Conservation (phyloP, 2,329 filamentous ascomycete genomes). For the Aspergillus pseudonomiae region DNA sequence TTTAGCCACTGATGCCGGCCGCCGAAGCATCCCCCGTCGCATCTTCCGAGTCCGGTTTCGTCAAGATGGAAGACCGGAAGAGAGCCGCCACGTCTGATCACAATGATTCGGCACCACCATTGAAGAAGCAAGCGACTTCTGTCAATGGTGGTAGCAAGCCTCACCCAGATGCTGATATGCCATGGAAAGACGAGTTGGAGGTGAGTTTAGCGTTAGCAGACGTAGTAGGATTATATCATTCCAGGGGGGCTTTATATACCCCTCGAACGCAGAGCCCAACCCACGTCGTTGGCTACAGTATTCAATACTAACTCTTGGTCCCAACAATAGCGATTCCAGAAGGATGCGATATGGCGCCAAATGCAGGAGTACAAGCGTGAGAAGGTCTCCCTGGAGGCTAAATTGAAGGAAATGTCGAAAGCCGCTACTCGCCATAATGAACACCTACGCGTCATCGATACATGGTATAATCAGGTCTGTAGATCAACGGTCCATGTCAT, state of each 20-base stretch:
- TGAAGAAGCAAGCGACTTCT: conserved; percentile 83
- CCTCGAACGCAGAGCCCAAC: conserved; percentile 11
- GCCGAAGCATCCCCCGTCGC: conserved; percentile 73
- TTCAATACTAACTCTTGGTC: conserved; percentile 27
- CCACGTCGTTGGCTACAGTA: not conserved
- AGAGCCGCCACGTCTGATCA: conserved; percentile 79
- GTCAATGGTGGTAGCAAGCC: conserved; percentile 70
- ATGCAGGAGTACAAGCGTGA: conserved; percentile 98
- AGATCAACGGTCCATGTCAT: not conserved
- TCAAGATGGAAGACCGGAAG: conserved; percentile 99
- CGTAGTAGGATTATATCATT: conserved; percentile 9
- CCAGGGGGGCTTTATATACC: conserved; percentile 14
- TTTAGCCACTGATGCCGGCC: conserved; percentile 80
- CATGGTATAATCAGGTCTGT: conserved; percentile 90
- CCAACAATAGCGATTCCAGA: conserved; percentile 73
- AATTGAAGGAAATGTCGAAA: conserved; percentile 78
- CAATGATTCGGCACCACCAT: conserved; percentile 84
- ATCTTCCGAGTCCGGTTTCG: conserved; percentile 75
- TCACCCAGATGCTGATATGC: conserved; percentile 69
- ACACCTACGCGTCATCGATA: conserved; percentile 85
- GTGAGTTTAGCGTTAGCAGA: conserved; percentile 55
- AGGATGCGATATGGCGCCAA: conserved; percentile 94
- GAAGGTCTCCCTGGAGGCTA: conserved; percentile 76
- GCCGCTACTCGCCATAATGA: conserved; percentile 84
- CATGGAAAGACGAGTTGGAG: conserved; percentile 72